Conservation (phyloP, 306 rosid species). For the Acacia crassicarpa region DNA sequence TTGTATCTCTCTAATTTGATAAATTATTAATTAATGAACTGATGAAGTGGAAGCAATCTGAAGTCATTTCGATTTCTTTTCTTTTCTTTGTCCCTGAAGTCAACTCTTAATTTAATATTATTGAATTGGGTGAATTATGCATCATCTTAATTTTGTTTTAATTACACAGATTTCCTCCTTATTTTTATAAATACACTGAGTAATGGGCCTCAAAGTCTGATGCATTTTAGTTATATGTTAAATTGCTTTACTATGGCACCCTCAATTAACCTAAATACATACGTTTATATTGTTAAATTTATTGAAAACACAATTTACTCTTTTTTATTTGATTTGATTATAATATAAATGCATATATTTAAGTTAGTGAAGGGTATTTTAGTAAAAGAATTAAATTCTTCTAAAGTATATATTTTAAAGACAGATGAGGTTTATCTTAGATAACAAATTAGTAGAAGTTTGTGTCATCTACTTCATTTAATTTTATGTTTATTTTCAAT, state of each 20-base stretch:
- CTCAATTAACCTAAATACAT: neutral
- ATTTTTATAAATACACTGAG: too few relatives aligned
- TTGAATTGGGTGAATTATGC: neutral
- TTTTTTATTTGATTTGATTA: neutral
- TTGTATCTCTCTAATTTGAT: constrained; percentile 14
- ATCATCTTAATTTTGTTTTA: neutral
- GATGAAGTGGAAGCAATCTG: neutral
- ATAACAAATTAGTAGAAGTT: neutral
- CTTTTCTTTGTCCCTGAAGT: neutral
- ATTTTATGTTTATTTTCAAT: neutral
- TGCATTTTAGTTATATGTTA: neutral
- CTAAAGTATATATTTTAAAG: neutral
- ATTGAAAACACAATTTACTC: neutral
- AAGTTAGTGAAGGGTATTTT: neutral
- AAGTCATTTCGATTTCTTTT: neutral
- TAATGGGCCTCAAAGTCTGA: neutral
- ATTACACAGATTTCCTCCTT: neutral
- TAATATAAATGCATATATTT: neutral
- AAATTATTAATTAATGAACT: neutral
- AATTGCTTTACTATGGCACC: neutral
- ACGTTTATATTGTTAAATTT: neutral
- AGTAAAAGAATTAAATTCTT: neutral
- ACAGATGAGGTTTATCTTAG: neutral
- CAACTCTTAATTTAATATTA: neutral
- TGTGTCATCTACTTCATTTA: neutral